Base-by-base conservation (phyloP, 768 basidiomycete species). In the Pilatotrama ljubarskyi region DNA sequence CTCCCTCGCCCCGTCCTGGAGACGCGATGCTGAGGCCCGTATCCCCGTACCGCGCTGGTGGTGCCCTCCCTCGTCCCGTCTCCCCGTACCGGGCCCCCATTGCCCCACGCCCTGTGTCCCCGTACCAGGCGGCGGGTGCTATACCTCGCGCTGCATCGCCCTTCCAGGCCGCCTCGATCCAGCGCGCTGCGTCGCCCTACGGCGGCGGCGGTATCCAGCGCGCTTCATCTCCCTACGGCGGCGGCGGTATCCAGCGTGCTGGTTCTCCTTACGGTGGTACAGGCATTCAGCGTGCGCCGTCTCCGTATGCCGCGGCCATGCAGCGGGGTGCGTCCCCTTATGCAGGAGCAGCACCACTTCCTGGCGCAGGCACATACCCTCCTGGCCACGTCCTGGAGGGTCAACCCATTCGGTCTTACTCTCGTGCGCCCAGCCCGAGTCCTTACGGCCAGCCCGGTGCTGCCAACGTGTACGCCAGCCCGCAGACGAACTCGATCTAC, bases 361-460 rank as follows among this genome's bases (percentile, higher is more conserved):
- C 64, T 1, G 68, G 70, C 11, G 49, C 73, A 13, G 64, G 72
- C 4, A 73, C 80, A n/a, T 87, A 87, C 68, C 82, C 86, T 48
- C 72, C 77, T 3, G 83, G 84, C 2, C 66, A 67, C 42, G 58
- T 69, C 15, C 51, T 72, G 61, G 56, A 68, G 40, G 86, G 86
- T 2, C 80, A 80, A 48, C 77, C 82, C 25, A 73, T 82, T 24
- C 72, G 70, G 48, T 37, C 51, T 38, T 36, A 74, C 59, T 73
- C 72, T 25, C 77, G 85, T 52, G 80, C 82, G 2, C 71, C 82
- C 25, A 82, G 82, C 20, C 84, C 86, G 10, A 82, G 81, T 70
- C 83, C 81, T 20, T 79, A 80, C 61, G 66, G 66, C n/a, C 57
- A 62, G 18, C 59, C 66, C 6, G 55, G 61, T 14, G 60, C 56